A percentile compares a stretch with the other conserved stretches of the same genome.
phyloP scores from a whole-genome alignment of 2,329 filamentous ascomycete genomes.

The Pyrenochaeta sp. region DNA sequence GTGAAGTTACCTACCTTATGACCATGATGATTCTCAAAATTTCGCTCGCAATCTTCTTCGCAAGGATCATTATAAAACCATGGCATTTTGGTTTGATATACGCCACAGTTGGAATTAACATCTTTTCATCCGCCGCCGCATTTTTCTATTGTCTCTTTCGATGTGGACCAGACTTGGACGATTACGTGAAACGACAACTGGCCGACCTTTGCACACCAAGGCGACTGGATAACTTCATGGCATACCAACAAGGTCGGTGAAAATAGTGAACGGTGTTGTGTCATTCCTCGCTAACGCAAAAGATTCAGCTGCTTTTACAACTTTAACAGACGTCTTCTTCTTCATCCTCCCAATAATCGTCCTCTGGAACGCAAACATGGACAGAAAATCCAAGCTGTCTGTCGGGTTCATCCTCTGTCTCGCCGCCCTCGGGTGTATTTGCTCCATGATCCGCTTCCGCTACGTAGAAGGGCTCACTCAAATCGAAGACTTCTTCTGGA shows the following conservation, averaged over 20 bases:
- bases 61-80: conserved; percentile 50
- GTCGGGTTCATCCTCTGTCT: conserved; percentile 63
- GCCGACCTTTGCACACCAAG: conserved; percentile 52
- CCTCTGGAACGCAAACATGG: conserved; percentile 65
- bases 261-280: neutral
- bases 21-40: conserved; percentile 54
- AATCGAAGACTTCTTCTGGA: conserved; percentile 54
- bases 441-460: conserved; percentile 61
- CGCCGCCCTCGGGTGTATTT: conserved; percentile 59
- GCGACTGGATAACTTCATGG: conserved; percentile 60
- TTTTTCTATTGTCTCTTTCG: conserved; percentile 62
- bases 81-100: conserved; percentile 51
- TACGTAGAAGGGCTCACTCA: conserved; percentile 52
- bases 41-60: conserved; percentile 55
- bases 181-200: conserved; percentile 41
- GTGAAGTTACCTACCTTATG: conserved; percentile 50
- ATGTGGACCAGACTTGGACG: conserved; percentile 49
- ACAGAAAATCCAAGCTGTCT: conserved; percentile 59
- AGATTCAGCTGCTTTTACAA: conserved; percentile 32
- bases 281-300: neutral
- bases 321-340: conserved; percentile 43
- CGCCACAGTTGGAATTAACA: conserved; percentile 47
- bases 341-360: conserved; percentile 53
- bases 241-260: conserved; percentile 48
- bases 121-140: conserved; percentile 46